Evolutionary conservation across 2,329 filamentous ascomycete genomes (phyloP), one percentile per base, ranked within the genome.

Genomic region (Trichoderma sp.): DNA sequence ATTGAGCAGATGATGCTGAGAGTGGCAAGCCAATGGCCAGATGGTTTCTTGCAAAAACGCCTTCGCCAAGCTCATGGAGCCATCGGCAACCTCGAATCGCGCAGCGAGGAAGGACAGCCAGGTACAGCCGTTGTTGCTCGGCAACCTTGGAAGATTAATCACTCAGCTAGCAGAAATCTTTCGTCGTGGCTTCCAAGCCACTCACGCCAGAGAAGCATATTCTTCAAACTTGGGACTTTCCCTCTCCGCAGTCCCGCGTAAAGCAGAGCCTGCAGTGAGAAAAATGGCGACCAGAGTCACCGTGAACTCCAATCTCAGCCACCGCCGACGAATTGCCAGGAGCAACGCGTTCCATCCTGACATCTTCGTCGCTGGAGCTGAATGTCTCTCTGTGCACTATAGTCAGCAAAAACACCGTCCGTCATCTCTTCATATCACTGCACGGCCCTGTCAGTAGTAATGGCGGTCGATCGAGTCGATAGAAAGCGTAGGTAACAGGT

Each of bases 211-310:
- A 47, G 7, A 43, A 43, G 6, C 19, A 19, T 16, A 58, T 13
- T 43, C 57, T 24, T 37, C 16, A 11, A 58, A 14, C 31, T 24
- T 8, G 37, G 19, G 43, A 31, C 52, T 47, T 60, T 52, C 43
- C 83, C 86, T 86, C 86, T 83, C 85, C 81, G 73, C 84, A 81
- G 74, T 83, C 79, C 76, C 78, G 77, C 84, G 68, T 78, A 70
- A 80, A 81, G 83, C 82, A 79, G 74, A 76, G 79, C 74, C 72
- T 80, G 82, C 80, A 85, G 83, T 84, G 85, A 86, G 85, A 86
- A 86, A 85, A 78, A 73, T 75, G 72, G 72, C 73, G 75, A 74
- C 70, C 68, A 71, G 56, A 70, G 33, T 68, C 71, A 73, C 63
- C 55, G 61, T 13, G 40, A 60, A 27, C 4, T 59, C 43, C 61